Evolutionary conservation across 2,329 filamentous ascomycete genomes (phyloP).

Genomic region (Didymella lethalis): DNA sequence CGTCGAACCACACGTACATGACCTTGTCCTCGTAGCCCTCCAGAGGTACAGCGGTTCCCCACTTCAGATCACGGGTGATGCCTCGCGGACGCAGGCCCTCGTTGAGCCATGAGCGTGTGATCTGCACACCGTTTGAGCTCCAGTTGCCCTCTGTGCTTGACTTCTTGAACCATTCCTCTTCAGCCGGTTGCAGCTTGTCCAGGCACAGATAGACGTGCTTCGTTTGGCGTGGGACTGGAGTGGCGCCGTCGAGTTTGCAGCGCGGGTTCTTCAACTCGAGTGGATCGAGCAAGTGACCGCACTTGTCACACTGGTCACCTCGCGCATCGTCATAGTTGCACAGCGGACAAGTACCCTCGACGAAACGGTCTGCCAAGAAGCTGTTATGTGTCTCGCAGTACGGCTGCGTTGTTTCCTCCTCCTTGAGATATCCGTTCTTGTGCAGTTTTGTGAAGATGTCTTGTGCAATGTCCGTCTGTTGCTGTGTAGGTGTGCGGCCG

Average conservation of each 20-base stretch:
- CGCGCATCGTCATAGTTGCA: slow-evolving; percentile 65
- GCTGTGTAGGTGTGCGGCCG: slow-evolving; percentile 84
- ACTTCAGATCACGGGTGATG: slow-evolving; percentile 91
- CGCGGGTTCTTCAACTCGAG: slow-evolving; percentile 66
- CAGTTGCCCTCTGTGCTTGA: slow-evolving; percentile 77
- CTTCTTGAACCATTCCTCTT: slow-evolving; percentile 79
- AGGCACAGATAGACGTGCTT: slow-evolving; percentile 91
- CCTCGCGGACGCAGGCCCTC: slow-evolving; percentile 85
- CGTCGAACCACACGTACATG: slow-evolving; percentile 93
- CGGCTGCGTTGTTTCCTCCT: slow-evolving; percentile 86
- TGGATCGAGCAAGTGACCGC: slow-evolving; percentile 57
- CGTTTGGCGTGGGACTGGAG: slow-evolving; percentile 79
- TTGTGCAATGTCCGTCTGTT: slow-evolving; percentile 93
- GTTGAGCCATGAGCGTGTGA: slow-evolving; percentile 81
- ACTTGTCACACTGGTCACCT: slow-evolving; percentile 64
- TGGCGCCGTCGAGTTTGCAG: slow-evolving; percentile 89
- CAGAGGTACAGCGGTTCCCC: slow-evolving; percentile 74
- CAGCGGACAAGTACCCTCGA: slow-evolving; percentile 79
- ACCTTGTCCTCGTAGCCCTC: slow-evolving; percentile 77
- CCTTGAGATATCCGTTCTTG: slow-evolving; percentile 86
- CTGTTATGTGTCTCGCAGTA: slow-evolving; percentile 77
- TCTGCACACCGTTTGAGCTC: slow-evolving; percentile 77
- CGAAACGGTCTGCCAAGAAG: slow-evolving; percentile 66
- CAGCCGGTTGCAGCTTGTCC: slow-evolving; percentile 79
- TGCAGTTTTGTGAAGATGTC: slow-evolving; percentile 88